Evolutionary conservation across 257 asterid genomes (phyloP), one percentile per base, ranked within the genome.

Genomic region (Fraxinus americana): DNA sequence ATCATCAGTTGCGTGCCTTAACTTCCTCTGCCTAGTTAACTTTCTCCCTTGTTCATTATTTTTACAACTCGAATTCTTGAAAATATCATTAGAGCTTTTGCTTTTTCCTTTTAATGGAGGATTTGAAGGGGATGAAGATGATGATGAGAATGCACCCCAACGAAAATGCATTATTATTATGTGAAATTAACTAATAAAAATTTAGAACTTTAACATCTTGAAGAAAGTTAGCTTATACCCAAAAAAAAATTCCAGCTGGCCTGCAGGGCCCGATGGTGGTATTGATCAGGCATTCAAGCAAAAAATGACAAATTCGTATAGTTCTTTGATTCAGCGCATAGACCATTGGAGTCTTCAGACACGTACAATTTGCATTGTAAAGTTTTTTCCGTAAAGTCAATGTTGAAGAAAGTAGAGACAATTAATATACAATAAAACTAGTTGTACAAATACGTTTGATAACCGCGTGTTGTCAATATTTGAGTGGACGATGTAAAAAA

Each of bases 1-100:
- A 39, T 86, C 89, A 72, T 87, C 96, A 45, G 82, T 86, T 13
- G 78, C 86, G 75, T 91, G 87, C 79, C 98, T 87, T 73, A 90
- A 21, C 77, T 87, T 90, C 70, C 87, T 82, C 75, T 70, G 86
- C 70, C 97, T 87, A 3, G 80, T 86, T 63, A 90, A 87, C 85
- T 83, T 85, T 70, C 81, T 82, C 41, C 45, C 82, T 67, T 43
- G 84, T 59, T 77, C 83, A 72, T 43, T 13, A 43, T 43, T 43
- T 43, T 43, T 43, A 43, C 52, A 43, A 12, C 52, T 59, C 21
- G 32, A 45, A 57, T 67, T 77, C 74, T 10, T 77, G 77, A 67
- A 73, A 19, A 86, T 78, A 79, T 82, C 87, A 71, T 79, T 84
- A 7, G 88, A 82, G 83, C 86, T 85, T 77, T 82, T 87, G 84